Percentiles rank a stretch among this genome's conserved stretches.
These are phyloP conservation scores for Orychophragmus violaceus DNA, from an alignment of 345 rosid genomes.

Conservation along the genomic window DNA sequence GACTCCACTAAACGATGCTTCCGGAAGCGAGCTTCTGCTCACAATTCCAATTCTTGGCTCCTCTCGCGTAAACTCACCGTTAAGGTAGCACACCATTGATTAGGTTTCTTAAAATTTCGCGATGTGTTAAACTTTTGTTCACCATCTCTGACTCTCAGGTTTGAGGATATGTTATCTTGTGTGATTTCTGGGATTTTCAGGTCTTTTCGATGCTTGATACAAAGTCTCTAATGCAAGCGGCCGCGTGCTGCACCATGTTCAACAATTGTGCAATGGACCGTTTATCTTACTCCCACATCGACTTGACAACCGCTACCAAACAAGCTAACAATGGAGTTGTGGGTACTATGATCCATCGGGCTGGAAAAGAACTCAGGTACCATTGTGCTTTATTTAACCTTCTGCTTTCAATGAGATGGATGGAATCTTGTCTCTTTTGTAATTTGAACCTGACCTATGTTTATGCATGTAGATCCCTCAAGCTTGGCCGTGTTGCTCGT, in stretches of 20 bases:
- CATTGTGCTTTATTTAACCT: too few species aligned
- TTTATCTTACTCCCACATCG: slow-evolving; percentile 59
- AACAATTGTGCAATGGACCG: slow-evolving; percentile 83
- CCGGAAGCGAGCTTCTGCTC: slow-evolving; percentile 59
- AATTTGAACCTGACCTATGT: neutral
- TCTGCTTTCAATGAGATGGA: too few species aligned
- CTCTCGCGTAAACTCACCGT: slow-evolving; percentile 76
- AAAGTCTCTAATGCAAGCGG: slow-evolving; percentile 66
- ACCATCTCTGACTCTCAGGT: too few species aligned
- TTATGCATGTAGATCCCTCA: slow-evolving; percentile 49
- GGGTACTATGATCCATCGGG: slow-evolving; percentile 74
- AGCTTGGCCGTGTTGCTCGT: slow-evolving; percentile 70
- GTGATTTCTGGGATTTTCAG: slow-evolving; percentile 22
- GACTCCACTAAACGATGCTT: slow-evolving; percentile 60
- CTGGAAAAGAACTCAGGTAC: slow-evolving; percentile 74
- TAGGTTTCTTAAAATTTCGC: too few species aligned
- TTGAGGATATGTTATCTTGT: neutral
- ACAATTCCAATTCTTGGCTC: slow-evolving; percentile 64
- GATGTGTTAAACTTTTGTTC: neutral
- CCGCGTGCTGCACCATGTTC: slow-evolving; percentile 78
- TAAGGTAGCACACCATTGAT: slow-evolving; percentile 47
- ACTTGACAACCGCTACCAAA: slow-evolving; percentile 65
- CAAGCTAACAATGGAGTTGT: slow-evolving; percentile 69
- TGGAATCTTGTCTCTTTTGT: neutral
- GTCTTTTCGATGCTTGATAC: slow-evolving; percentile 86